Percentiles rank a stretch among this genome's conserved stretches.
These are phyloP conservation scores for Bryopsis sp. DNA, from an alignment of 139 green algal species.

Conservation along the genomic window DNA sequence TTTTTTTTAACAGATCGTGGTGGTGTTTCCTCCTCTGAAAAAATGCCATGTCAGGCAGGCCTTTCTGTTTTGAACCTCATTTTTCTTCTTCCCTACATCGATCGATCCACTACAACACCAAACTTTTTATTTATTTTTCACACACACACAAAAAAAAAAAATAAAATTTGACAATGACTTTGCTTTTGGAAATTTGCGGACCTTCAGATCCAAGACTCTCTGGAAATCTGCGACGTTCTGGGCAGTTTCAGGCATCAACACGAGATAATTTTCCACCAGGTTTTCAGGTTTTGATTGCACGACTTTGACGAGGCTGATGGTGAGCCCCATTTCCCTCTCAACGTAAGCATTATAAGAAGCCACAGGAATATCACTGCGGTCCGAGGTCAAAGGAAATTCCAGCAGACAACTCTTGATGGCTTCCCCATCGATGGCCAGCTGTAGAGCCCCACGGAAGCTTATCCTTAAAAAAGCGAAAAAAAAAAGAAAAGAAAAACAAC, in stretches of 20 bases:
- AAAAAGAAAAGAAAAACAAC: background rate
- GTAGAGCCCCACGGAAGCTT: slow-evolving; percentile 44
- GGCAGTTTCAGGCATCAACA: slow-evolving; percentile 41
- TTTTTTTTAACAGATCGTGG: too few relatives aligned
- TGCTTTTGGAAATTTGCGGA: too few relatives aligned
- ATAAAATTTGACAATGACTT: too few relatives aligned
- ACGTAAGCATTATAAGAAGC: slow-evolving; percentile 36
- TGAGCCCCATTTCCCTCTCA: slow-evolving; percentile 44
- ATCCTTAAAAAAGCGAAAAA: slow-evolving; percentile 24
- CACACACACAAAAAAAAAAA: background rate
- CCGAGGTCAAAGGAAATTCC: slow-evolving; percentile 32
- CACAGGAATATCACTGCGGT: slow-evolving; percentile 8
- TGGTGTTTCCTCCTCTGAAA: too few relatives aligned
- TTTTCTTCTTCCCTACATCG: too few relatives aligned
- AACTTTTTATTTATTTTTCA: too few relatives aligned
- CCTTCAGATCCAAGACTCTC: slow-evolving; percentile 48
- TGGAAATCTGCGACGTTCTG: slow-evolving; percentile 36
- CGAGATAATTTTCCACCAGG: slow-evolving; percentile 47
- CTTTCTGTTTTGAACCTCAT: too few relatives aligned
- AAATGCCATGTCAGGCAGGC: too few relatives aligned
- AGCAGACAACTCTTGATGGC: slow-evolving; percentile 35
- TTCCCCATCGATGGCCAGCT: slow-evolving; percentile 56
- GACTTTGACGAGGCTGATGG: slow-evolving; percentile 31
- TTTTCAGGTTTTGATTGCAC: slow-evolving; percentile 45
- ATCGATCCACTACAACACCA: too few relatives aligned